phyloP scores from a whole-genome alignment of 208 protist species.

The Leishmania turanica region DNA sequence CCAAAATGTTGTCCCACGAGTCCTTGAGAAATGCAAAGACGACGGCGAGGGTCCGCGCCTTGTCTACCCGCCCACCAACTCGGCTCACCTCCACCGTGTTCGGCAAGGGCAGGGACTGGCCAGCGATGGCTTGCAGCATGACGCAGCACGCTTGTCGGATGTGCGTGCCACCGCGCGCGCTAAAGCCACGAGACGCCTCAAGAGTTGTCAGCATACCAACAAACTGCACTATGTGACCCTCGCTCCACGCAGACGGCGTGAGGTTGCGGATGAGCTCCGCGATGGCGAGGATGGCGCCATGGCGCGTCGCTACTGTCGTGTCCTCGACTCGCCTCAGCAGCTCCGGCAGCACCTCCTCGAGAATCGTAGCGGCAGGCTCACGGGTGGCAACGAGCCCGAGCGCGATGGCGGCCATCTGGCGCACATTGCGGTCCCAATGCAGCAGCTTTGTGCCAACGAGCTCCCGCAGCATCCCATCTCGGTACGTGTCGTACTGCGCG shows the following conservation, averaged over 20 bases:
- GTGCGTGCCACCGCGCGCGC: constrained; percentile 93
- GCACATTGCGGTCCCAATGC: constrained; percentile 92
- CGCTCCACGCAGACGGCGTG: constrained; percentile 43
- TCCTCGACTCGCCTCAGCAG: constrained; percentile 68
- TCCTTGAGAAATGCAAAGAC: constrained; percentile 89
- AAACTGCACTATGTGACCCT: constrained; percentile 23
- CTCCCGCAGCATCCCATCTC: constrained; percentile 83
- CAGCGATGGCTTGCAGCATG: constrained; percentile 83
- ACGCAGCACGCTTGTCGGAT: constrained; percentile 91
- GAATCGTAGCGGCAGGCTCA: constrained; percentile 24
- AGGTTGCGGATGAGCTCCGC: constrained; percentile 85
- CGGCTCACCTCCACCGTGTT: constrained; percentile 59
- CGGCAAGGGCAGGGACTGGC: constrained; percentile 58
- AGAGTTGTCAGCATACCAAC: constrained; percentile 34
- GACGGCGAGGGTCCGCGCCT: constrained; percentile 64
- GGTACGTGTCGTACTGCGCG: constrained; percentile 82
- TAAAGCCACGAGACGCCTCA: constrained; percentile 93
- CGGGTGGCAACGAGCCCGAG: constrained; percentile 65
- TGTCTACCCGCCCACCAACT: constrained; percentile 49
- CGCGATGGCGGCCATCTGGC: constrained; percentile 81
- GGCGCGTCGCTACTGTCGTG: constrained; percentile 78
- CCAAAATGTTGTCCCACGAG: constrained; percentile 85
- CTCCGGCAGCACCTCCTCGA: constrained; percentile 22
- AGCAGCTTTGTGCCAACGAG: constrained; percentile 84
- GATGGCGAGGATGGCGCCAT: constrained; percentile 91